Base-by-base conservation (phyloP, 2,329 filamentous ascomycete species). In the Laburnicola sp. region DNA sequence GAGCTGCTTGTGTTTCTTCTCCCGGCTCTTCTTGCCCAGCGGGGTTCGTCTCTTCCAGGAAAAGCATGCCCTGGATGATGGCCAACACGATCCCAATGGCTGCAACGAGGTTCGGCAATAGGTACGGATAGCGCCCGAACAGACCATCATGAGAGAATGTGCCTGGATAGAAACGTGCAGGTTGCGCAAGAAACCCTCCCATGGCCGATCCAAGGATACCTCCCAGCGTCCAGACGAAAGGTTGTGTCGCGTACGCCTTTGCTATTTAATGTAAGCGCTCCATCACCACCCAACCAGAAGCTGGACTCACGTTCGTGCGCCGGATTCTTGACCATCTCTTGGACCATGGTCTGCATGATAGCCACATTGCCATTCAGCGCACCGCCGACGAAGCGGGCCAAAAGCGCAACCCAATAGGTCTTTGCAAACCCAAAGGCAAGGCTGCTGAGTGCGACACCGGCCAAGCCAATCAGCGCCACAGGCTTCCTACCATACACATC, bases 281-380 rank as follows among this genome's bases (percentile, higher is more conserved):
- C 30, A 21, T 39, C 10, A 41, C 16, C 43, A 16, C 28, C 36
- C 4, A 21, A 25, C 2, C 22, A 8, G 16, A 6, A 1, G 11
- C 8, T 50, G 21, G 35, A 82, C 86, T 80, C 76, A 90, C 87
- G 90, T 75, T 96, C 91, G 73, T 96, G 89, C 62, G 91, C 88
- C n/a, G 89, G 90, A 55, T 88, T 90, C 36, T 83, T 89, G 48
- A 95, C 89, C 57, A 96, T 76, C 74, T 97, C 92, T n/a, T 87
- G 90, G 8, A 96, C 91, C 89, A 96, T 95, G 22, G 91, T 96
- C 74, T 95, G 72, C 68, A 94, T 91, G 37, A 94, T 89, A 26
- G 89, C 91, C 59, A 96, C 91, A 68, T 96, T 96, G 52, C 92
- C 92, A 71, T 96, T 96, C 51, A 97, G 77, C 8, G 92, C 80